Conservation (phyloP, 441 rosid species). For the Pelargonium fulgidum region DNA sequence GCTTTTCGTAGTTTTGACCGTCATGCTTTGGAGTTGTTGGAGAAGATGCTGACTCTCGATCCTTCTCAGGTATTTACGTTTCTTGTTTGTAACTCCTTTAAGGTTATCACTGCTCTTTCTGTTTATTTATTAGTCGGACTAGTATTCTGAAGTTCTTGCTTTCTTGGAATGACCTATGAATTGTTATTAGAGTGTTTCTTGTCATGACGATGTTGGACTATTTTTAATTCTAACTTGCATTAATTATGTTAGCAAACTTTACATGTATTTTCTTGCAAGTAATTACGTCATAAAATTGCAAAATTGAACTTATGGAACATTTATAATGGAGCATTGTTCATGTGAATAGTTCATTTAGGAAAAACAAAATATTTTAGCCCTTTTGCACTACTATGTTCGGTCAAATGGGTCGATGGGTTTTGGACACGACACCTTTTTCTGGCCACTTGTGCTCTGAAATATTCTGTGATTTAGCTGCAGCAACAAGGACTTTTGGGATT, state of each 20-base stretch:
- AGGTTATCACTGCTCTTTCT: neutral
- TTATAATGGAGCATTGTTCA: too few relatives aligned
- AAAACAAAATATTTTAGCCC: too few relatives aligned
- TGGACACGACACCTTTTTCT: too few relatives aligned
- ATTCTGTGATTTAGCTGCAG: neutral
- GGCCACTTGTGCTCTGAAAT: too few relatives aligned
- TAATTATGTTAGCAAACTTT: neutral
- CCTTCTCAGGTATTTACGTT: conserved; percentile 58
- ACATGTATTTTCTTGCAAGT: neutral
- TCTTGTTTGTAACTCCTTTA: neutral
- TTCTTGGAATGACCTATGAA: neutral
- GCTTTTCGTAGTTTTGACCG: conserved; percentile 55
- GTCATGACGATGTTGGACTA: neutral
- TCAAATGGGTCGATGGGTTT: too few relatives aligned
- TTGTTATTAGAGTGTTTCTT: neutral
- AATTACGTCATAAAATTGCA: neutral
- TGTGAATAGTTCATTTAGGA: too few relatives aligned
- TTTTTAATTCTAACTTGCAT: neutral
- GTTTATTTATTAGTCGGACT: neutral
- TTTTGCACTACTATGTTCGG: too few relatives aligned
- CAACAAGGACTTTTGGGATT: too few relatives aligned
- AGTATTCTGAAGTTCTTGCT: neutral
- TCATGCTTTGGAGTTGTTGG: conserved; percentile 87
- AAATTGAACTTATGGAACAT: neutral
- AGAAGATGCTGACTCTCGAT: conserved; percentile 87